A percentile compares a stretch with the other conserved stretches of the same genome.
phyloP scores from a whole-genome alignment of 1,284 basidiomycete species.

The Pseudozyma tsukubaensis region DNA sequence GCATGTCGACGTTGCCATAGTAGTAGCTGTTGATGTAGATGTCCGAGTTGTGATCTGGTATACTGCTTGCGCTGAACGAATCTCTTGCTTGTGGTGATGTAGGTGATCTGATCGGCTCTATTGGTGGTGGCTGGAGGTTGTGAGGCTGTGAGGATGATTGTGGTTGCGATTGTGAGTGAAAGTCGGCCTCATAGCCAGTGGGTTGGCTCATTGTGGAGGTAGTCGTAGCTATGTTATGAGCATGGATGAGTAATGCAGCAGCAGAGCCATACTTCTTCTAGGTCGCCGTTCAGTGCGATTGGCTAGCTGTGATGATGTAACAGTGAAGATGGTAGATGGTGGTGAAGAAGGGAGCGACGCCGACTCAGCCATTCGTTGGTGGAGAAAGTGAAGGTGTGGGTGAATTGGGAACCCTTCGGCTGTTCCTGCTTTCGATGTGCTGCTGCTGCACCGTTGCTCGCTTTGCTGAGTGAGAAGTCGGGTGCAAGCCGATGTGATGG shows the following conservation, averaged over 20 bases:
- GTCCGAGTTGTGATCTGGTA: conserved; percentile 46
- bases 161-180: background rate
- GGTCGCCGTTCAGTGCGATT: background rate
- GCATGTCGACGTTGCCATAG: conserved; percentile 53
- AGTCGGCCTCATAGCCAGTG: background rate
- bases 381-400: background rate
- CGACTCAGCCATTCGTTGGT: background rate
- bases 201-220: conserved; percentile 9
- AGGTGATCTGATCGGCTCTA: conserved; percentile 22
- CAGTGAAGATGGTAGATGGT: background rate
- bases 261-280: background rate
- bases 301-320: conserved; percentile 1
- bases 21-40: conserved; percentile 57
- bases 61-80: conserved; percentile 40
- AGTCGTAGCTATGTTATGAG: background rate
- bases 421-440: background rate
- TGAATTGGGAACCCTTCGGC: background rate
- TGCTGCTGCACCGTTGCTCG: too few relatives aligned
- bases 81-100: conserved; percentile 28
- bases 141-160: conserved; percentile 5
- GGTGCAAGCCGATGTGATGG: background rate
- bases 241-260: background rate
- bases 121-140: conserved; percentile 18
- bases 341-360: background rate
- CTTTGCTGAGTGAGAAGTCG: background rate